These are phyloP conservation scores for Limnanthes douglasii DNA, from an alignment of 345 rosid genomes.

Conservation along the genomic window DNA sequence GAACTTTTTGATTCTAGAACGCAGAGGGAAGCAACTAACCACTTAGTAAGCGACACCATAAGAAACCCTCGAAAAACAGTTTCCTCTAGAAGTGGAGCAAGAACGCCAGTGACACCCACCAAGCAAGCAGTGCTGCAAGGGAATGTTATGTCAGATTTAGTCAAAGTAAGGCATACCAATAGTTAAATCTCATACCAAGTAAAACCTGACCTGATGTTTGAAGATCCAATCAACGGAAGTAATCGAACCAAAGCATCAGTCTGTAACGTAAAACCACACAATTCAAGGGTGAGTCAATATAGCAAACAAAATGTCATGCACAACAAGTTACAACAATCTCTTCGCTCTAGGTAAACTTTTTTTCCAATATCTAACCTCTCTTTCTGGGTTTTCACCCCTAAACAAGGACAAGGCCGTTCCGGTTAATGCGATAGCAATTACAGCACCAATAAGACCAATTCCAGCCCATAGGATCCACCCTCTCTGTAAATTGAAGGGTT, in stretches of 20 bases:
- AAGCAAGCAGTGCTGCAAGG: slow-evolving; percentile 68
- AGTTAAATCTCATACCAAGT: neutral
- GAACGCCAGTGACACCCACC: slow-evolving; percentile 71
- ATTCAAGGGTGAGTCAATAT: neutral
- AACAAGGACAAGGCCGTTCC: slow-evolving; percentile 17
- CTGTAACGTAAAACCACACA: slow-evolving; percentile 8
- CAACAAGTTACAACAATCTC: neutral
- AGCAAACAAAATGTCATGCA: neutral
- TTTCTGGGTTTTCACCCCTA: slow-evolving; percentile 16
- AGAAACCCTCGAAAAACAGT: slow-evolving; percentile 91
- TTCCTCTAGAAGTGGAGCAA: slow-evolving; percentile 95
- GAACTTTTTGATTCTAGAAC: neutral
- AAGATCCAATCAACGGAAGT: slow-evolving; percentile 22
- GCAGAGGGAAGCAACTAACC: slow-evolving; percentile 23
- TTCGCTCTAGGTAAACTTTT: neutral
- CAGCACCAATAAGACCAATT: slow-evolving; percentile 17
- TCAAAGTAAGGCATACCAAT: no score
- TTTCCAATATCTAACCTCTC: slow-evolving; percentile 12
- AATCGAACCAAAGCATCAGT: slow-evolving; percentile 20
- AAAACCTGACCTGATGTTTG: slow-evolving; percentile 14
- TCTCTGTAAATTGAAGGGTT: slow-evolving; percentile 18
- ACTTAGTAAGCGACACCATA: slow-evolving; percentile 85
- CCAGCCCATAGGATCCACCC: slow-evolving; percentile 23
- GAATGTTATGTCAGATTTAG: no score
- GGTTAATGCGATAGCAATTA: slow-evolving; percentile 19